Evolutionary conservation across 305 asterid genomes (phyloP), one percentile per base, ranked within the genome.

Genomic region (Solanum aculeatissimum): DNA sequence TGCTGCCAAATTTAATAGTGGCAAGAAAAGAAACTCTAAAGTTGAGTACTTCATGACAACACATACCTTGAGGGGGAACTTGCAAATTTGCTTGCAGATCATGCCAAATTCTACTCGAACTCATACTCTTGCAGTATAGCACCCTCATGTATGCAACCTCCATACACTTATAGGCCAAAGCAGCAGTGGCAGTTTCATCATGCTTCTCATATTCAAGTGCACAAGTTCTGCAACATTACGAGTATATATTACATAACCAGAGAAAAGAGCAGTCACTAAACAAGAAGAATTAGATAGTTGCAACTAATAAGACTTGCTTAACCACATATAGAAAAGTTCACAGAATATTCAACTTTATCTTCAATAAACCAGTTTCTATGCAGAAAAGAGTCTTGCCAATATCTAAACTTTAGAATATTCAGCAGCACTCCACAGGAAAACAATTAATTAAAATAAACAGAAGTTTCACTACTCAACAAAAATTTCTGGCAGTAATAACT

Each of bases 121-220:
- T 87, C 74, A 91, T 88, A 85, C 91, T 91, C 92, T 92, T 95
- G 93, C 93, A 93, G 86, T 91, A 92, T 81, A 93, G 92, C 80
- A 94, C 88, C 87, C 91, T 94, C 94, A 95, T 85, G 89, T 93
- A 91, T 78, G 98, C 95, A 88, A 94, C 97, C 90, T 95, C 98
- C 93, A 92, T 85, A 82, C 99, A 95, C 88, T 97, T 97, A 88
- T 92, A 95, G 87, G 97, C 95, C 94, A 97, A 89, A 81, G 98
- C 93, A 83, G 98, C 97, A 77, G 94, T 91, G 83, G 96, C 95
- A 93, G 92, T 80, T 85, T 97, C 97, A 85, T 88, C 89, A 86
- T 88, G 88, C 84, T 92, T 92, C 89, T 94, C 96, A 77, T 94
- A 95, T 80, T 91, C 97, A 80, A 47, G 86, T 86, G 97, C 98